A percentile compares a stretch with the other conserved stretches of the same genome.
Conservation (phyloP, 2,329 filamentous ascomycete species). For the Penicillium sp. region DNA sequence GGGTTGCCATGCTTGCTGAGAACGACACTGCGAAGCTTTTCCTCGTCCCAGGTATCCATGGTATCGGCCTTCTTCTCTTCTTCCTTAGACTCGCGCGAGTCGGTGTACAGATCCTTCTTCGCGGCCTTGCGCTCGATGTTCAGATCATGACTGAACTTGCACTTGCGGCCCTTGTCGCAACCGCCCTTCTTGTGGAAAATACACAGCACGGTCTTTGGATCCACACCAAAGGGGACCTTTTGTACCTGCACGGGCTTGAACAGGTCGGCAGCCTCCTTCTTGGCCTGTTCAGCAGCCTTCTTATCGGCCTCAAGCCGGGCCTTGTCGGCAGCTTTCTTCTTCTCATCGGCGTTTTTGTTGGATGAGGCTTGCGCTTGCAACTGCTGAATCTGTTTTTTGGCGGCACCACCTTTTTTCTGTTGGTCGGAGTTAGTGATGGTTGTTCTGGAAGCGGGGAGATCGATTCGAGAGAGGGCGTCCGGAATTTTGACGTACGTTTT, state of each 20-base stretch:
- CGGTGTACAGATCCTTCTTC: slow-evolving; percentile 87
- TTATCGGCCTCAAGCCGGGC: slow-evolving; percentile 74
- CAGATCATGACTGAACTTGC: slow-evolving; percentile 94
- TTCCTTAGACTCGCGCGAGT: slow-evolving; percentile 63
- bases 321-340: slow-evolving; percentile 65
- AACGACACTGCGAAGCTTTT: slow-evolving; percentile 85
- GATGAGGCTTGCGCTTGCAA: slow-evolving; percentile 67
- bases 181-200: slow-evolving; percentile 96
- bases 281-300: slow-evolving; percentile 78
- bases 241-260: slow-evolving; percentile 94
- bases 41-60: slow-evolving; percentile 96
- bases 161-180: slow-evolving; percentile 95
- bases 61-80: slow-evolving; percentile 82
- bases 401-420: slow-evolving; percentile 82
- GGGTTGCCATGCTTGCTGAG: slow-evolving; percentile 97
- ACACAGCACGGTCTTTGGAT: slow-evolving; percentile 94
- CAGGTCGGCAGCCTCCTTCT: slow-evolving; percentile 70
- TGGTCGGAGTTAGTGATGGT: slow-evolving; percentile 15
- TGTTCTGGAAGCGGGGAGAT: slow-evolving; percentile 3
- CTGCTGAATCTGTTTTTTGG: slow-evolving; percentile 84
- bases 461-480: slow-evolving; percentile 5
- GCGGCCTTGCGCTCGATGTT: slow-evolving; percentile 83
- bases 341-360: slow-evolving; percentile 78
- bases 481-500: slow-evolving; percentile 57
- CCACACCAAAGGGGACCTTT: slow-evolving; percentile 95